Evolutionary conservation across 2,329 filamentous ascomycete genomes (phyloP).

Genomic region (Fusarium staphyleae): DNA sequence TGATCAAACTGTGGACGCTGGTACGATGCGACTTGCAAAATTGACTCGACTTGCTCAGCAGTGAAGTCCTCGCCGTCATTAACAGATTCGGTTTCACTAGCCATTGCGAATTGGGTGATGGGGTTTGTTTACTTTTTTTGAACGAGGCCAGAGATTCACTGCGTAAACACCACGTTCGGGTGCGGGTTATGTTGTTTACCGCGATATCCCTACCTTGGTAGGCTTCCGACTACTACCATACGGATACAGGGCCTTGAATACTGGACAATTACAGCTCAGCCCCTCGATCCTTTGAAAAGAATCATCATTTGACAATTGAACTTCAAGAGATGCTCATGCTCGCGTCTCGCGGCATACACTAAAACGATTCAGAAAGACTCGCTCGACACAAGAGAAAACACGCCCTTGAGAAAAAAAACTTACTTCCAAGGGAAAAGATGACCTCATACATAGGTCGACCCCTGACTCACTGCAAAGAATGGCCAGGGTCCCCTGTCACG

Average conservation of each 20-base stretch:
- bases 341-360: background rate
- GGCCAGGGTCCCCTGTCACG: conserved; percentile 29
- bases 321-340: too few species aligned
- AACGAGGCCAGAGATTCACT: too few species aligned
- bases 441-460: conserved; percentile 34
- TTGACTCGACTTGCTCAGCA: background rate
- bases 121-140: too few species aligned
- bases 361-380: background rate
- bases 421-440: conserved; percentile 12
- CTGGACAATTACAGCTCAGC: too few species aligned
- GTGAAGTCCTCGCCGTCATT: background rate
- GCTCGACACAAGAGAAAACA: too few species aligned
- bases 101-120: too few species aligned
- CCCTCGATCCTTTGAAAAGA: too few species aligned
- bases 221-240: background rate
- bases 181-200: background rate
- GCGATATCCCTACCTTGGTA: background rate
- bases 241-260: background rate
- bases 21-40: background rate
- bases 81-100: too few species aligned
- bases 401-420: background rate
- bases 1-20: background rate
- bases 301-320: too few species aligned
- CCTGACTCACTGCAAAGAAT: background rate
- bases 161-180: too few species aligned